phyloP scores from a whole-genome alignment of 2,329 filamentous ascomycete genomes.

The Blumeriella jaapii region DNA sequence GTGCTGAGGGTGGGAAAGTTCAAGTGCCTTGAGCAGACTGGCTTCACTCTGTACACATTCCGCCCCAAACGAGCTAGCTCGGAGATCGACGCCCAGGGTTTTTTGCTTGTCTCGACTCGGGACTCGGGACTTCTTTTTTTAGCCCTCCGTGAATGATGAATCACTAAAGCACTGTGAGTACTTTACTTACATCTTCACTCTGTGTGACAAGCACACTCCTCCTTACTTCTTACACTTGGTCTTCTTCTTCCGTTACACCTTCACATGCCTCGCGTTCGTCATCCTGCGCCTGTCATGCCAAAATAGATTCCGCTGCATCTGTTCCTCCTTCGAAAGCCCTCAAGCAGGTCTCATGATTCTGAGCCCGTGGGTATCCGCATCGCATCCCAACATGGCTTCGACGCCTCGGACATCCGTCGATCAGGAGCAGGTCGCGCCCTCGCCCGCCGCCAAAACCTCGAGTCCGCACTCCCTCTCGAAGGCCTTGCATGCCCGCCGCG shows the following conservation, averaged over 20 bases:
- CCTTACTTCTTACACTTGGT: background rate
- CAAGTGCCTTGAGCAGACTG: too few species aligned
- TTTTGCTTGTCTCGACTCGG: too few species aligned
- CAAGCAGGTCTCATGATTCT: slow-evolving; percentile 5
- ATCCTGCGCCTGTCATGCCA: slow-evolving; percentile 4
- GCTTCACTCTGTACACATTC: too few species aligned
- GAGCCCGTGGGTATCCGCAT: slow-evolving; percentile 1
- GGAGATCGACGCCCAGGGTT: too few species aligned
- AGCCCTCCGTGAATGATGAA: too few species aligned
- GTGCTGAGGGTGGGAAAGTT: too few species aligned
- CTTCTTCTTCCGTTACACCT: background rate
- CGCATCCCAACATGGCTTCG: slow-evolving; percentile 11
- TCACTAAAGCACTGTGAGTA: too few species aligned
- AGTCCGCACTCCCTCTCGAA: slow-evolving; percentile 48
- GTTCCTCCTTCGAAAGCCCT: too few species aligned
- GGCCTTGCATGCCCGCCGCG: slow-evolving; percentile 58
- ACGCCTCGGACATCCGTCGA: slow-evolving; percentile 15
- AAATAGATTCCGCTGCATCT: slow-evolving; percentile 1
- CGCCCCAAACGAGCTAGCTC: too few species aligned
- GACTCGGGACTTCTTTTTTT: too few species aligned
- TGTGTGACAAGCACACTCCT: too few species aligned
- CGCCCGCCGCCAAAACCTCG: slow-evolving; percentile 20
- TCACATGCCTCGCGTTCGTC: slow-evolving; percentile 1
- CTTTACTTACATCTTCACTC: too few species aligned
- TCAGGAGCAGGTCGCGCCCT: slow-evolving; percentile 5